Evolutionary conservation across 2,329 filamentous ascomycete genomes (phyloP).

Genomic region (Aspergillus oerlinghausenensis): DNA sequence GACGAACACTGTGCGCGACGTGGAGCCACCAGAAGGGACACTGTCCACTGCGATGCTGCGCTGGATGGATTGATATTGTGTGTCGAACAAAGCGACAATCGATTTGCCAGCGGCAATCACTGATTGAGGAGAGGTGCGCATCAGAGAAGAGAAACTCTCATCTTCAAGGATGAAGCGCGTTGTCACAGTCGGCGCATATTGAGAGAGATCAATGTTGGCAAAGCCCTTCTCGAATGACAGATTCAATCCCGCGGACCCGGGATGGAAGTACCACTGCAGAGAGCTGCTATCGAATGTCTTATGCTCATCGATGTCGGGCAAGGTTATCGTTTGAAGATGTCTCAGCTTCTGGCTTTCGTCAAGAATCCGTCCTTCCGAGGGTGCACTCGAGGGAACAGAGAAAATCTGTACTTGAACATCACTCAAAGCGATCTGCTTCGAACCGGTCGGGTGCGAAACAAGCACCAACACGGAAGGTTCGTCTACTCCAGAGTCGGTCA

Average conservation of each 20-base stretch:
- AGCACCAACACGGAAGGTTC: constrained; percentile 36
- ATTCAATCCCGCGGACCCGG: constrained; percentile 35
- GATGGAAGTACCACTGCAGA: constrained; percentile 38
- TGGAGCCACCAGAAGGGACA: constrained; percentile 22
- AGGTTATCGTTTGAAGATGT: constrained; percentile 33
- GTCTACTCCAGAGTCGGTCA: constrained; percentile 21
- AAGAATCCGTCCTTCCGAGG: constrained; percentile 16
- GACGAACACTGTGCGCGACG: constrained; percentile 33
- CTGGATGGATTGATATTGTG: constrained; percentile 45
- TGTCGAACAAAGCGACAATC: constrained; percentile 43
- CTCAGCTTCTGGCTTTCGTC: constrained; percentile 32
- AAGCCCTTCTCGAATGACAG: constrained; percentile 39
- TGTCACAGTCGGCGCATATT: constrained; percentile 36
- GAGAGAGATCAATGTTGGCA: constrained; percentile 40
- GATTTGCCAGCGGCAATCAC: constrained; percentile 40
- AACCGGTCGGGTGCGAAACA: constrained; percentile 34
- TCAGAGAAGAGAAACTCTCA: constrained; percentile 37
- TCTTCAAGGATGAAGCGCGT: constrained; percentile 35
- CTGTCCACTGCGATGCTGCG: constrained; percentile 35
- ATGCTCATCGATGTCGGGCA: constrained; percentile 29
- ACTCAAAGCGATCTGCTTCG: constrained; percentile 25
- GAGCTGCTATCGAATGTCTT: constrained; percentile 19
- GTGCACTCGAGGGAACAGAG: constrained; percentile 28
- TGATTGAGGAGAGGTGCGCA: constrained; percentile 40
- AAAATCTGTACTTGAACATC: constrained; percentile 39